phyloP scores from a whole-genome alignment of 2,329 filamentous ascomycete species.

The Microcyclospora tardicrescens region DNA sequence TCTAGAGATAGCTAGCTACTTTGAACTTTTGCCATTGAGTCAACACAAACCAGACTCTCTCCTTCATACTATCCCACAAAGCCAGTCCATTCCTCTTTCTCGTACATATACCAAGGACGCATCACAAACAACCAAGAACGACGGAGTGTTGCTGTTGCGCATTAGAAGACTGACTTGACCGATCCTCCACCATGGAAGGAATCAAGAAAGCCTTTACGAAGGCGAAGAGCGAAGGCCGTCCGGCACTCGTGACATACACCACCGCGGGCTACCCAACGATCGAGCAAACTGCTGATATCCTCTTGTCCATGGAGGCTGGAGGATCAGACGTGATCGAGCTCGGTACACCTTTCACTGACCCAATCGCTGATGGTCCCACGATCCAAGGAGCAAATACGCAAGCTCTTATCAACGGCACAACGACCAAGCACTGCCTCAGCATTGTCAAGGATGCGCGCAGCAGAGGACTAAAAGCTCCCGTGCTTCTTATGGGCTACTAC shows the following conservation, averaged over 20 bases:
- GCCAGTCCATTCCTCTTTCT: too few relatives aligned
- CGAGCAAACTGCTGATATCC: constrained; percentile 69
- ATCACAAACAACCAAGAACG: too few relatives aligned
- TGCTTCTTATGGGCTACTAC: constrained; percentile 98
- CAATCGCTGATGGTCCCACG: constrained; percentile 92
- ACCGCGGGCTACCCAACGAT: constrained; percentile 82
- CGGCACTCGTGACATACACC: constrained; percentile 88
- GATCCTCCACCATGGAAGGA: constrained; percentile 29
- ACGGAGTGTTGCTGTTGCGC: too few relatives aligned
- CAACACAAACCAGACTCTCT: too few relatives aligned
- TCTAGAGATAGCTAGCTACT: too few relatives aligned
- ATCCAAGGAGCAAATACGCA: constrained; percentile 90
- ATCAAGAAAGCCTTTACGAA: constrained; percentile 38
- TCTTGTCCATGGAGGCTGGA: constrained; percentile 83
- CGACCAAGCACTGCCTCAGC: constrained; percentile 61
- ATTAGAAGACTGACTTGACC: too few relatives aligned
- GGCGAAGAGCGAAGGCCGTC: constrained; percentile 38
- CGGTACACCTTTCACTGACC: constrained; percentile 92
- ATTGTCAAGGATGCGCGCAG: constrained; percentile 73
- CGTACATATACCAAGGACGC: too few relatives aligned
- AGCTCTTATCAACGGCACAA: constrained; percentile 81
- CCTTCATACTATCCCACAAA: too few relatives aligned
- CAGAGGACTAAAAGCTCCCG: constrained; percentile 64
- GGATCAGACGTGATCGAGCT: constrained; percentile 93
- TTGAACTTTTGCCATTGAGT: too few relatives aligned